Evolutionary conservation across 2,329 filamentous ascomycete species (phyloP), one percentile per base, ranked within the genome.

Genomic region (Stachybotrys chlorohalonatus): DNA sequence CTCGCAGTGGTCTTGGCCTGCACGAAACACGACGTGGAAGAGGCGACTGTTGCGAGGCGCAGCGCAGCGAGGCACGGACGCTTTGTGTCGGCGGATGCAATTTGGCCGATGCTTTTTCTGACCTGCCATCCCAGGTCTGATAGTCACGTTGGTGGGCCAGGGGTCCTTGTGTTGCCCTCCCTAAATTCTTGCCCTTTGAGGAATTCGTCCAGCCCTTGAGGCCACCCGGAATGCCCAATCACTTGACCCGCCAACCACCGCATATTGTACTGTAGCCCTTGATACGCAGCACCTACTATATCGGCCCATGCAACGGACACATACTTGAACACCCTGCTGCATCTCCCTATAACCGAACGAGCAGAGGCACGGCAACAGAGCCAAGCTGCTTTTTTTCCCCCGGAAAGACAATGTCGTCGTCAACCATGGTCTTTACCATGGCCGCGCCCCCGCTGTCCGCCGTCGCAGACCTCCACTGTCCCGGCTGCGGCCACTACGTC

Each of bases 401-500:
- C 24, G 24, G 24, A 24, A 24, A 24, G 24, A 42, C 46, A 51
- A 56, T 53, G 56, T 63, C 64, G 59, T 59, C 61, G 51, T 55
- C 62, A 56, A 67, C 67, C 57, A 66, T 68, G 64, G 64, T 70
- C 60, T 59, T 70, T 58, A 70, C 71, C 54, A 68, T 69, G 68
- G 63, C 68, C 55, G 58, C 64, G 51, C 56, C 63, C 16, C 55
- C 65, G 31, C 57, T 64, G 52, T 62, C 62, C 48, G 54, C 60
- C 54, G 58, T 60, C 60, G 63, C 56, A 65, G 56, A 60, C 30
- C 62, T 66, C 45, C 74, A 74, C 73, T 82, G 79, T 60, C 77
- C 79, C 1, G 72, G 71, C 63, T 82, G 79, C 68, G 79, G 79
- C 59, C 70, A 68, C 60, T 64, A 68, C 52, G 64, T 77, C 49